Evolutionary conservation across 78 protist genomes (phyloP).

Genomic region (Emiliania huxleyi): DNA sequence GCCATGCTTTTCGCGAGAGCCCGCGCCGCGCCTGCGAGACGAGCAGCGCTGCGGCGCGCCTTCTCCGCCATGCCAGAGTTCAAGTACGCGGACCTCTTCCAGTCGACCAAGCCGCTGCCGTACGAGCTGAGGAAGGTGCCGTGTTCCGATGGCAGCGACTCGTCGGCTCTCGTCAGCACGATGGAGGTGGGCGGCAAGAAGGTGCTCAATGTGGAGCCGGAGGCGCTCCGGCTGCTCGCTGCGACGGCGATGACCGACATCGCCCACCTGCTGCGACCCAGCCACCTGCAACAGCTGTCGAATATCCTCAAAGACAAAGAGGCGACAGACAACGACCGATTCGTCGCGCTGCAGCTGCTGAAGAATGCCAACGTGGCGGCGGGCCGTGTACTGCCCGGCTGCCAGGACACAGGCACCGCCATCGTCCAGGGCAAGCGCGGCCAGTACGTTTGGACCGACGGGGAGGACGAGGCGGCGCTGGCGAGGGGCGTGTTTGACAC

Average conservation of each 20-base stretch:
- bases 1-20: no score
- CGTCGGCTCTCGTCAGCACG: neutral
- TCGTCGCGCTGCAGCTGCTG: conserved; percentile 81
- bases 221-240: conserved; percentile 64
- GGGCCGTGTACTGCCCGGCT: conserved; percentile 60
- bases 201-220: conserved; percentile 63
- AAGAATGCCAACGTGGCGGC: conserved; percentile 69
- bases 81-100: neutral
- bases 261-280: conserved; percentile 71
- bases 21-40: no score
- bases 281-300: conserved; percentile 50
- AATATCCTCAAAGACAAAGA: conserved; percentile 72
- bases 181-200: conserved; percentile 19
- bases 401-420: conserved; percentile 83
- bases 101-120: neutral
- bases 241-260: conserved; percentile 70
- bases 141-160: no score
- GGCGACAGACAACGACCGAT: conserved; percentile 77
- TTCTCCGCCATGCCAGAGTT: neutral
- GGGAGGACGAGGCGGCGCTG: conserved; percentile 72
- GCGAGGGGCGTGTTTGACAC: conserved; percentile 77
- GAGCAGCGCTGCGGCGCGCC: no score
- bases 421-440: conserved; percentile 70
- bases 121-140: neutral
- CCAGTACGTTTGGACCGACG: conserved; percentile 70